Evolutionary conservation across 2,329 filamentous ascomycete genomes (phyloP).

Genomic region (Conoideocrella luteorostrata): DNA sequence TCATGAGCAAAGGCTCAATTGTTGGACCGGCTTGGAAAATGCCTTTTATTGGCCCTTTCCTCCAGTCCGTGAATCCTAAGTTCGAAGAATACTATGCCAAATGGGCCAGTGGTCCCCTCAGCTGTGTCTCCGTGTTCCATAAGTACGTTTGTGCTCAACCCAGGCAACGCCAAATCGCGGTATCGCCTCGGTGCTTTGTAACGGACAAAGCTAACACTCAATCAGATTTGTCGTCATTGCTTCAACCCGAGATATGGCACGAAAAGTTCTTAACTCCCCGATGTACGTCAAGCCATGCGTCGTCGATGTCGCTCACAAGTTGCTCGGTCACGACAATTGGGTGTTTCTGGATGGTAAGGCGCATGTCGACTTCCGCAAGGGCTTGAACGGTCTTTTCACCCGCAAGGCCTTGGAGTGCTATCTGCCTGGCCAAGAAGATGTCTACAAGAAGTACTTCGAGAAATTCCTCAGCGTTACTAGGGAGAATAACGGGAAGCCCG

Average conservation of each 20-base stretch:
- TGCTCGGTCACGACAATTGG: slow-evolving; percentile 89
- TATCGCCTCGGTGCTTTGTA: too few species aligned
- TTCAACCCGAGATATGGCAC: slow-evolving; percentile 87
- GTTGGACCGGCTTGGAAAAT: slow-evolving; percentile 69
- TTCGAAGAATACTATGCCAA: slow-evolving; percentile 88
- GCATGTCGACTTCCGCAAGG: slow-evolving; percentile 96
- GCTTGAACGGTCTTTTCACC: slow-evolving; percentile 90
- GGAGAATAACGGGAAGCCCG: slow-evolving; percentile 63
- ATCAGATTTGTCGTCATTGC: slow-evolving; percentile 91
- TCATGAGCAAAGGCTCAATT: slow-evolving; percentile 69
- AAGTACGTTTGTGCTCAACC: slow-evolving; percentile 56
- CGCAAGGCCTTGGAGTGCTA: slow-evolving; percentile 81
- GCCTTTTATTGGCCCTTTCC: slow-evolving; percentile 91
- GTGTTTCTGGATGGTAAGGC: slow-evolving; percentile 93
- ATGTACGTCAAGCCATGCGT: slow-evolving; percentile 91
- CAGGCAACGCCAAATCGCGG: slow-evolving; percentile 2
- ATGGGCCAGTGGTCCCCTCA: slow-evolving; percentile 85
- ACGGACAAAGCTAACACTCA: neutral
- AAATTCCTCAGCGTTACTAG: slow-evolving; percentile 71
- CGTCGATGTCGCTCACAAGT: slow-evolving; percentile 88
- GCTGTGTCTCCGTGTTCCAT: slow-evolving; percentile 98
- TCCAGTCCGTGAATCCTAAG: slow-evolving; percentile 85
- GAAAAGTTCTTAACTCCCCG: slow-evolving; percentile 95
- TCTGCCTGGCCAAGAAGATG: slow-evolving; percentile 85
- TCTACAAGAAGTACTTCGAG: slow-evolving; percentile 82